Evolutionary conservation across 169 alveolate genomes (phyloP).

Genomic region (Babesia bigemina): DNA sequence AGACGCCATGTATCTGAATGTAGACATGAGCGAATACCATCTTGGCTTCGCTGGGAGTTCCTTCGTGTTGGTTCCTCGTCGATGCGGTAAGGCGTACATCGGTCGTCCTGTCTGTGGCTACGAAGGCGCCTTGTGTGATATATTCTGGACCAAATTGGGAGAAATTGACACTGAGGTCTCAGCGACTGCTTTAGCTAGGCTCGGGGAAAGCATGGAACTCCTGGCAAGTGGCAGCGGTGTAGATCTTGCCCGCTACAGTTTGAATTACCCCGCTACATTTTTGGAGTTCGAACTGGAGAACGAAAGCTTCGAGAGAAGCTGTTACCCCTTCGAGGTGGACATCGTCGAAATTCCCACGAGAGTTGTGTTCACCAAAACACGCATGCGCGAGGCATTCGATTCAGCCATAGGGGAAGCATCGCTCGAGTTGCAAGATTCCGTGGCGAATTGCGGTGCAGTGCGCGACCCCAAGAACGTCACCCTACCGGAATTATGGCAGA

Average conservation of each 20-base stretch:
- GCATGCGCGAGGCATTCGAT: background rate
- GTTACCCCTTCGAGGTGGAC: background rate
- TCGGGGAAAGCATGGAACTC: background rate
- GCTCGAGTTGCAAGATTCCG: background rate
- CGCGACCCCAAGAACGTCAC: constrained; percentile 35
- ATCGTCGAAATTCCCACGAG: constrained; percentile 24
- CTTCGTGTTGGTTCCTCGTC: constrained; percentile 17
- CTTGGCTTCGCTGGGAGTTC: background rate
- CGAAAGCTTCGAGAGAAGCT: background rate
- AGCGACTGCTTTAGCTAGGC: background rate
- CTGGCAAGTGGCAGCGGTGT: constrained; percentile 44
- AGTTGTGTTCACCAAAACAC: background rate
- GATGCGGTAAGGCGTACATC: constrained; percentile 11
- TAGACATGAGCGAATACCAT: constrained; percentile 21
- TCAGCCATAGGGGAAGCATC: background rate
- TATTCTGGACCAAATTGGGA: constrained; percentile 18
- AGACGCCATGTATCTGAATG: constrained; percentile 22
- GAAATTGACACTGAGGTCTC: constrained; percentile 14
- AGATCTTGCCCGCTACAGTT: constrained; percentile 2
- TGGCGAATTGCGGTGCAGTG: constrained; percentile 15
- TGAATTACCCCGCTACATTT: constrained; percentile 1
- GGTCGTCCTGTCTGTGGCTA: constrained; percentile 11
- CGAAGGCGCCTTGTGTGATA: constrained; percentile 7
- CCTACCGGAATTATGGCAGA: constrained; percentile 37
- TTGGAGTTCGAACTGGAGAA: background rate